Percentiles rank a stretch among this genome's conserved stretches.
Evolutionary conservation across 192 early-diverging fungal species (phyloP).

Genomic region (Diversispora eburnea): DNA sequence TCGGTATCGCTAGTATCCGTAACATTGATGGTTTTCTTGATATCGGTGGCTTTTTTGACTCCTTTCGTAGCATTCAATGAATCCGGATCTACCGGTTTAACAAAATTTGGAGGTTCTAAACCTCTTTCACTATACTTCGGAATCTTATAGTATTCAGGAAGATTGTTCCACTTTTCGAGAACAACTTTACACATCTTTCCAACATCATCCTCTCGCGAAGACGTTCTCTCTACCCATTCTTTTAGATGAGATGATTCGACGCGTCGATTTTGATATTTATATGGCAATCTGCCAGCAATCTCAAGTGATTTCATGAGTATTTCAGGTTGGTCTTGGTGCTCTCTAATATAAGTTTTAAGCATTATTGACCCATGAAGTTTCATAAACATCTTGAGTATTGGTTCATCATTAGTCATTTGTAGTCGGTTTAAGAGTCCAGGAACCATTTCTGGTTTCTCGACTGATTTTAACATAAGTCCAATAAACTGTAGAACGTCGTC

Average conservation of each 20-base stretch:
- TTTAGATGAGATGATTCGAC: conserved; percentile 16
- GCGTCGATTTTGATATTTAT: conserved; percentile 2
- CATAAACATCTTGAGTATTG: conserved; percentile 7
- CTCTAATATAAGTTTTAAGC: conserved; percentile 4
- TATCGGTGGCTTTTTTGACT: not conserved
- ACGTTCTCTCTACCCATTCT: conserved; percentile 7
- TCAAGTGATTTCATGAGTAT: conserved; percentile 1
- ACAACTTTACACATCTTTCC: not conserved
- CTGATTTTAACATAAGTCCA: not conserved
- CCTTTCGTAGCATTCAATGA: not conserved
- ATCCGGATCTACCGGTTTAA: too few species aligned
- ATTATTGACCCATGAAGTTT: conserved; percentile 6
- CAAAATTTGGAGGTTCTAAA: not conserved
- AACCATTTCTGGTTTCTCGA: conserved; percentile 7
- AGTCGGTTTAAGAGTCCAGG: not conserved
- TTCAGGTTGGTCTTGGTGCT: not conserved
- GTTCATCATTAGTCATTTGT: conserved; percentile 3
- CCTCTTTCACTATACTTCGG: conserved; percentile 1
- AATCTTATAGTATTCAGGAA: not conserved
- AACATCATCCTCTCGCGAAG: not conserved
- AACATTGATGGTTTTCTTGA: not conserved
- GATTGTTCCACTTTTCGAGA: not conserved
- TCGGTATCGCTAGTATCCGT: not conserved
- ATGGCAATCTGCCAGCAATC: not conserved
- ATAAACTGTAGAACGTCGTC: conserved; percentile 12